Evolutionary conservation across 768 basidiomycete species (phyloP), one percentile per base, ranked within the genome.

Genomic region (Suillus weaverae): DNA sequence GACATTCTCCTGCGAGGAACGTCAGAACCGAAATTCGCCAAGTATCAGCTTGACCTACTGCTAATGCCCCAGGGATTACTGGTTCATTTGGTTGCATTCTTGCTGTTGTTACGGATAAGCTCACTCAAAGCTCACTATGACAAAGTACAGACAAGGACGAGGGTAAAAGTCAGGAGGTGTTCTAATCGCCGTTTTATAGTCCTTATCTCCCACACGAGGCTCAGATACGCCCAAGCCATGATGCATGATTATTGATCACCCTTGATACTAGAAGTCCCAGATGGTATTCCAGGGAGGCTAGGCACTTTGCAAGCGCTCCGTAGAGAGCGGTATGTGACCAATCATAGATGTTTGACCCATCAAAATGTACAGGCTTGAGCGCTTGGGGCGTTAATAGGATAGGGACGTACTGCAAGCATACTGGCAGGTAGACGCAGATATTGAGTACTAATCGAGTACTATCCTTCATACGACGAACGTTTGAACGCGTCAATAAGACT

Each of bases 21-120:
- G 10, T 59, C 16, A 59, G 18, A 41, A 59, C 11, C 3, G 11
- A 38, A 30, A n/a, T 20, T 13, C 57, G 32, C 26, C 2, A 32
- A 13, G 8, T n/a, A 32, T 30, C 3, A 39, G 38, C 26, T 59
- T 11, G 30, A 32, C 39, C 16, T 59, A 59, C 57, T 13, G 18
- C 57, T 30, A 59, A 41, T 41, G 57, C 57, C 18, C 57, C 57
- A 41, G 57, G 38, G 30, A 59, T 20, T 57, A 38, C 56, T 16
- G 36, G 56, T 18, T 57, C 56, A 30, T 41, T 43, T 41, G 39
- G 38, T 30, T 30, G 39, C 57, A 59, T 59, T 11, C 26, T 54
- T 35, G 53, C 35, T 39, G 38, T 26, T 59, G 26, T 59, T 41
- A 41, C 11, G 11, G 57, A 59, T 32, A 59, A 41, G 11, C 26